Evolutionary conservation across 225 moss, liverwort and hornwort species (phyloP).

Genomic region (Anthoceros angustus): DNA sequence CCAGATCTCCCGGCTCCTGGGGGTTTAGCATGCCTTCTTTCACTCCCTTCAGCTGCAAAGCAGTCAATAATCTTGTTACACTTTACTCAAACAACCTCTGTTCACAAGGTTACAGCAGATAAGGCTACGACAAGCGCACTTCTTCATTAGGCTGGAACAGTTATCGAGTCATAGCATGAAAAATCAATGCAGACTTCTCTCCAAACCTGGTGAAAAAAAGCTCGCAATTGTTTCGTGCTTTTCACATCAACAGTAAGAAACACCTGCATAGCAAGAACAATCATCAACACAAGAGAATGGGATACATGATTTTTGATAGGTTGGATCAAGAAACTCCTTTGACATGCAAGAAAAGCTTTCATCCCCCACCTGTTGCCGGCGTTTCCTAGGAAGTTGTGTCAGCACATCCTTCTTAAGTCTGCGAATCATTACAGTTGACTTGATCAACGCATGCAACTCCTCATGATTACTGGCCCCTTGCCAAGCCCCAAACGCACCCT

Average conservation of each 20-base stretch:
- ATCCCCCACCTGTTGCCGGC: constrained; percentile 78
- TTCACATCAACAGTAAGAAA: constrained; percentile 73
- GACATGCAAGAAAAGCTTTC: neutral
- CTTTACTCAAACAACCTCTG: too few species aligned
- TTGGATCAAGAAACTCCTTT: neutral
- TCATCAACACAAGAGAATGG: neutral
- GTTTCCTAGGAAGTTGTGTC: constrained; percentile 77
- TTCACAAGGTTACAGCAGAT: too few species aligned
- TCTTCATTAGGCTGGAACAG: neutral
- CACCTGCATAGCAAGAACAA: constrained; percentile 29
- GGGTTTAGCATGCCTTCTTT: constrained; percentile 40
- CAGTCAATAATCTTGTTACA: too few species aligned
- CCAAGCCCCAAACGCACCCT: constrained; percentile 81
- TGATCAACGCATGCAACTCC: constrained; percentile 86
- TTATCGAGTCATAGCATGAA: neutral
- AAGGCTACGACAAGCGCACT: too few species aligned
- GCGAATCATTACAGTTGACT: constrained; percentile 97
- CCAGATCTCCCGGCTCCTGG: constrained; percentile 27
- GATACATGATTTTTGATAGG: neutral
- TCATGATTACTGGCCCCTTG: constrained; percentile 95
- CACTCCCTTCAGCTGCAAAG: constrained; percentile 41
- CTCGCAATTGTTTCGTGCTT: constrained; percentile 48
- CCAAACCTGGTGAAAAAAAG: constrained; percentile 54
- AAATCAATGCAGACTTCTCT: neutral
- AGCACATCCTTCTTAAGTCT: constrained; percentile 87